phyloP scores from a whole-genome alignment of 176 grass and related monocot species.

The Lolium multiflorum region DNA sequence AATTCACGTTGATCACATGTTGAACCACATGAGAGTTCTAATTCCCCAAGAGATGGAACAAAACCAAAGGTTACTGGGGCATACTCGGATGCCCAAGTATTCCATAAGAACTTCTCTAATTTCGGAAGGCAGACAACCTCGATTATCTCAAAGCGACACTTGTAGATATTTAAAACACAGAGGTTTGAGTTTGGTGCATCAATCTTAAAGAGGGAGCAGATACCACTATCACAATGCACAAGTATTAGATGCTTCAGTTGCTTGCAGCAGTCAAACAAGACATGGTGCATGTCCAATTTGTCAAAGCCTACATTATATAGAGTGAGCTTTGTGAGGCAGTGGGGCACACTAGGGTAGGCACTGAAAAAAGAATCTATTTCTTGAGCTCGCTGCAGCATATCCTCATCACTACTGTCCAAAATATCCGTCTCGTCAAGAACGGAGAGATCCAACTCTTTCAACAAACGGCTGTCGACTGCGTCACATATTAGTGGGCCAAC shows the following conservation, averaged over 20 bases:
- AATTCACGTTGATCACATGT: neutral
- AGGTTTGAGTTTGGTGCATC: slow-evolving; percentile 18
- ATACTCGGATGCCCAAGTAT: neutral
- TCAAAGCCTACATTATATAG: neutral
- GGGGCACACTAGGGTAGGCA: neutral
- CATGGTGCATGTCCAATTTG: neutral
- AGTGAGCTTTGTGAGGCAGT: slow-evolving; percentile 1
- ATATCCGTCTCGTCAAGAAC: neutral
- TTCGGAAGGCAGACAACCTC: slow-evolving; percentile 13
- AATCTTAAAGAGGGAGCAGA: neutral
- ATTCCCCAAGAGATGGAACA: neutral
- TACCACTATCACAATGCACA: neutral
- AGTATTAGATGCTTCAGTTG: neutral
- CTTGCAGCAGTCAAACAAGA: neutral
- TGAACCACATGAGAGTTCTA: neutral
- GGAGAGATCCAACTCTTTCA: neutral
- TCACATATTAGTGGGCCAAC: neutral
- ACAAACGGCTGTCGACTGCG: neutral
- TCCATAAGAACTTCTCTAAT: neutral
- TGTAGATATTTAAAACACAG: neutral
- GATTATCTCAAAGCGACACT: neutral
- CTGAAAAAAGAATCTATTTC: neutral
- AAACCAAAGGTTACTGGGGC: neutral
- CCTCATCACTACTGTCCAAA: neutral
- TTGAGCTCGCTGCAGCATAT: neutral